These are phyloP conservation scores for Zalerion maritima DNA, from an alignment of 495 filamentous ascomycete genomes.

Conservation along the genomic window DNA sequence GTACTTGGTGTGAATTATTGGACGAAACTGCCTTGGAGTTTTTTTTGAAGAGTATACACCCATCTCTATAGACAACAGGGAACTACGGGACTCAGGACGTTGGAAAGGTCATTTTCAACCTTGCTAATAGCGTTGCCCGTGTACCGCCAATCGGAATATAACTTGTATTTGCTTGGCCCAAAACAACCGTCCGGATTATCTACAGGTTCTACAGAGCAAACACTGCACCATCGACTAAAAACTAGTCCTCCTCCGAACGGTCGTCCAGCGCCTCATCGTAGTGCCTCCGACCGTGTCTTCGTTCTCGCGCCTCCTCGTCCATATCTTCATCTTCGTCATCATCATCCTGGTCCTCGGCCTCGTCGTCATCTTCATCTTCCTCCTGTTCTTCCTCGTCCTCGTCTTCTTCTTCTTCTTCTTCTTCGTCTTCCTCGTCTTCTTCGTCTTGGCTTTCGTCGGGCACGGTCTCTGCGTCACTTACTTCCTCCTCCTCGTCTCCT, in stretches of 20 bases:
- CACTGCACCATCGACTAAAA: conserved; percentile 21
- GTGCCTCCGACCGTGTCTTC: conserved; percentile 22
- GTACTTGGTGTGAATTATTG: too few species aligned
- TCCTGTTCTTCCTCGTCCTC: conserved; percentile 34
- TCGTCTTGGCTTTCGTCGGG: conserved; percentile 39
- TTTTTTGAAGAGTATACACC: too few species aligned
- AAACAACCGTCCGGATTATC: conserved; percentile 10
- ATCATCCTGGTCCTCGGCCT: conserved; percentile 21
- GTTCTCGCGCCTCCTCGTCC: conserved; percentile 26
- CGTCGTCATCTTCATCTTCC: conserved; percentile 25
- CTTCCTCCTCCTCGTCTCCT: conserved; percentile 15
- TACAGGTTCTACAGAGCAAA: conserved; percentile 12
- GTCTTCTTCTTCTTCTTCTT: conserved; percentile 28
- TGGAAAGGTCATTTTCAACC: too few species aligned
- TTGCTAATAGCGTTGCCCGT: too few species aligned
- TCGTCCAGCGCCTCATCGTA: conserved; percentile 26
- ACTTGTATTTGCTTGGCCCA: too few species aligned
- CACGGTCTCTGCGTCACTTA: conserved; percentile 35
- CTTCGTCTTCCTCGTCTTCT: conserved; percentile 40
- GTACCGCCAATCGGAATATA: too few species aligned
- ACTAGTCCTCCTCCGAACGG: conserved; percentile 32
- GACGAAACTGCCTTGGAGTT: too few species aligned
- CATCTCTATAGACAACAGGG: too few species aligned
- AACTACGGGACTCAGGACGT: too few species aligned
- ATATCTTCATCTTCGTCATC: conserved; percentile 26